phyloP scores from a whole-genome alignment of 2,329 filamentous ascomycete species.

The Aureobasidium namibiae region DNA sequence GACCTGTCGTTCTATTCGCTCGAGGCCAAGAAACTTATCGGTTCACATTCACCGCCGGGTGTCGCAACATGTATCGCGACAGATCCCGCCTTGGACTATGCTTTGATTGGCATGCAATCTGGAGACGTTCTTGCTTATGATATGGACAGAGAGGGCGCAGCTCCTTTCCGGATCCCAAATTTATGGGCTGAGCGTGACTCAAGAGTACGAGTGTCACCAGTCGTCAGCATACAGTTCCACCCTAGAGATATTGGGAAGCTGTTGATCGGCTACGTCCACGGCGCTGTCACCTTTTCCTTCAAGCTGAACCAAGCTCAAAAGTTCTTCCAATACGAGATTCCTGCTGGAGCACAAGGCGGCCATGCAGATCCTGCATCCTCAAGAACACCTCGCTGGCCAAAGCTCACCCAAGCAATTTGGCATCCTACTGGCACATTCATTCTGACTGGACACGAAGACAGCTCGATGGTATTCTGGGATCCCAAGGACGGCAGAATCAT shows the following conservation, averaged over 20 bases:
- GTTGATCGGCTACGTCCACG: constrained; percentile 81
- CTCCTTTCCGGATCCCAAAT: constrained; percentile 76
- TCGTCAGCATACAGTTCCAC: constrained; percentile 77
- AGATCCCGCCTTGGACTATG: constrained; percentile 90
- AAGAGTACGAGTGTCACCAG: constrained; percentile 52
- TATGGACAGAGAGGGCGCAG: constrained; percentile 68
- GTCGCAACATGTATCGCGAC: constrained; percentile 65
- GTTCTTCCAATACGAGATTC: constrained; percentile 77
- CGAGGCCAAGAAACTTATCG: constrained; percentile 56
- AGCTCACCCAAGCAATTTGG: constrained; percentile 78
- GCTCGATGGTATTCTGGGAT: constrained; percentile 91
- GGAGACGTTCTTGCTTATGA: constrained; percentile 89
- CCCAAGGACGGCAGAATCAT: constrained; percentile 77
- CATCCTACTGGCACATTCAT: constrained; percentile 91
- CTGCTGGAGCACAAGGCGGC: constrained; percentile 73
- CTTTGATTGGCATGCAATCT: constrained; percentile 59
- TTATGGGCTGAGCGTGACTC: constrained; percentile 72
- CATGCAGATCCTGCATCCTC: constrained; percentile 56
- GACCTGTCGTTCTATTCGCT: constrained; percentile 80
- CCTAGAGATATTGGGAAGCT: constrained; percentile 88
- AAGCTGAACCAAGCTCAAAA: constrained; percentile 75
- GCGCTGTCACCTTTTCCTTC: constrained; percentile 86
- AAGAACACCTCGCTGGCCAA: constrained; percentile 59
- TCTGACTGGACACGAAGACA: constrained; percentile 79
- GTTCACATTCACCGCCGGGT: constrained; percentile 68